phyloP scores from a whole-genome alignment of 2,329 filamentous ascomycete genomes.

The Graphiopsis chlorocephala region DNA sequence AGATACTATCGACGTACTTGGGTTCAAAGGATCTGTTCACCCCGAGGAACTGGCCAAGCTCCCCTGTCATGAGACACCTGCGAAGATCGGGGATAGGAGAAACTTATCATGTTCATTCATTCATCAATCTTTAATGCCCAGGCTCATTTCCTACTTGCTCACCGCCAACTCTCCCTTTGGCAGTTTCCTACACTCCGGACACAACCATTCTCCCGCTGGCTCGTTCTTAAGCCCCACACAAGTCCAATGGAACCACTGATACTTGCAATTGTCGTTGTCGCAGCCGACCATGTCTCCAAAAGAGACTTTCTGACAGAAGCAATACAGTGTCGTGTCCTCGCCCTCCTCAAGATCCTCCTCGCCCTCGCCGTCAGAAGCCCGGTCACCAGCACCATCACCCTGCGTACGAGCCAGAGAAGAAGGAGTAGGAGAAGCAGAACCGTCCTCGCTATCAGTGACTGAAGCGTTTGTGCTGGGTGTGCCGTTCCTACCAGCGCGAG shows the following conservation, averaged over 20 bases:
- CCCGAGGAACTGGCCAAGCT: not conserved
- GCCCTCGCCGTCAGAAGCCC: conserved; percentile 38
- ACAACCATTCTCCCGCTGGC: conserved; percentile 51
- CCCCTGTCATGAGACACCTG: too few species aligned
- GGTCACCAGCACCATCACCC: conserved; percentile 27
- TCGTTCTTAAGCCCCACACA: conserved; percentile 51
- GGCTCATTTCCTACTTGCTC: conserved; percentile 4
- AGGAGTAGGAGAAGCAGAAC: conserved; percentile 32
- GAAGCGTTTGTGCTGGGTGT: conserved; percentile 33
- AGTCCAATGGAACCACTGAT: conserved; percentile 85
- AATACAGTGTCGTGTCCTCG: conserved; percentile 75
- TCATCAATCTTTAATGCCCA: not conserved
- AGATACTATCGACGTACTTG: not conserved
- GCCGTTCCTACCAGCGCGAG: conserved; percentile 31
- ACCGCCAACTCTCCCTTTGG: conserved; percentile 13
- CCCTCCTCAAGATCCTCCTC: conserved; percentile 63
- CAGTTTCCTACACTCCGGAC: conserved; percentile 38
- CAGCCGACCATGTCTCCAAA: conserved; percentile 88
- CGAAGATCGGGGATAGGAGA: not conserved
- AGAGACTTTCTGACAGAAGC: conserved; percentile 77
- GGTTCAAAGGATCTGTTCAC: not conserved
- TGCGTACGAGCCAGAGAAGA: conserved; percentile 29
- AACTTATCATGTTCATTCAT: conserved; percentile 2
- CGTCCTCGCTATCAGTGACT: conserved; percentile 16
- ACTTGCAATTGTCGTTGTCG: conserved; percentile 77